These are phyloP conservation scores for Hanseniaspora gamundiae DNA, from an alignment of 1,139 yeast species.

Conservation along the genomic window DNA sequence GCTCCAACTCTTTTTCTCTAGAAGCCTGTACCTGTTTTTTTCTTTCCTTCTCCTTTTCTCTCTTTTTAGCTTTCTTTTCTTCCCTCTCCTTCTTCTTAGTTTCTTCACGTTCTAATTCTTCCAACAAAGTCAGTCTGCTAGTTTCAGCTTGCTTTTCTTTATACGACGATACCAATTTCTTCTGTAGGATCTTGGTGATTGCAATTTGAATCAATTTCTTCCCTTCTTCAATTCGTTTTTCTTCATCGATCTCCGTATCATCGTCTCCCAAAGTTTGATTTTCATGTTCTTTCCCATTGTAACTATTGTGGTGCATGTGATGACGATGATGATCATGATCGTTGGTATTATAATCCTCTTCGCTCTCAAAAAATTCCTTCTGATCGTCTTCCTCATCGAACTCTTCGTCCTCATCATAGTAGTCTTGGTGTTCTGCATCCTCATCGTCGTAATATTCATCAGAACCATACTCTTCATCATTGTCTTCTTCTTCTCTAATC, in stretches of 20 bases:
- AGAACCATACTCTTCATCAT: no score
- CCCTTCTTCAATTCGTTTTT: slow-evolving; percentile 62
- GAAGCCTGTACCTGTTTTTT: slow-evolving; percentile 61
- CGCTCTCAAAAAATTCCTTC: slow-evolving; percentile 14
- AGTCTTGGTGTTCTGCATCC: slow-evolving; percentile 16
- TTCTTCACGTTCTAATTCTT: slow-evolving; percentile 77
- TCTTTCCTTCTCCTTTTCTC: slow-evolving; percentile 74
- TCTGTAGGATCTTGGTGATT: slow-evolving; percentile 63
- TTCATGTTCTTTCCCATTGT: slow-evolving; percentile 24
- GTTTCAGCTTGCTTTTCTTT: slow-evolving; percentile 73
- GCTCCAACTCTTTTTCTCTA: slow-evolving; percentile 42
- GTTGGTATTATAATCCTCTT: slow-evolving; percentile 20
- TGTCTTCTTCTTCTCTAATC: no score
- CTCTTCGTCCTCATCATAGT: slow-evolving; percentile 14
- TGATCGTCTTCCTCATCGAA: slow-evolving; percentile 13
- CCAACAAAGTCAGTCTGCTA: slow-evolving; percentile 58
- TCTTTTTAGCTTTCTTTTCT: slow-evolving; percentile 58
- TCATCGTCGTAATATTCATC: neutral
- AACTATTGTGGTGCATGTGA: slow-evolving; percentile 15
- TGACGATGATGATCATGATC: slow-evolving; percentile 19
- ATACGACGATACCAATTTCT: slow-evolving; percentile 59
- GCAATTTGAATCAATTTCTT: slow-evolving; percentile 65
- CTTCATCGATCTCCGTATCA: slow-evolving; percentile 33
- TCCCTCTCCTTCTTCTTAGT: slow-evolving; percentile 61
- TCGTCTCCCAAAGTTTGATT: slow-evolving; percentile 23